Evolutionary conservation across 148 eudicot genomes (phyloP).

Genomic region (Rhododendron molle): DNA sequence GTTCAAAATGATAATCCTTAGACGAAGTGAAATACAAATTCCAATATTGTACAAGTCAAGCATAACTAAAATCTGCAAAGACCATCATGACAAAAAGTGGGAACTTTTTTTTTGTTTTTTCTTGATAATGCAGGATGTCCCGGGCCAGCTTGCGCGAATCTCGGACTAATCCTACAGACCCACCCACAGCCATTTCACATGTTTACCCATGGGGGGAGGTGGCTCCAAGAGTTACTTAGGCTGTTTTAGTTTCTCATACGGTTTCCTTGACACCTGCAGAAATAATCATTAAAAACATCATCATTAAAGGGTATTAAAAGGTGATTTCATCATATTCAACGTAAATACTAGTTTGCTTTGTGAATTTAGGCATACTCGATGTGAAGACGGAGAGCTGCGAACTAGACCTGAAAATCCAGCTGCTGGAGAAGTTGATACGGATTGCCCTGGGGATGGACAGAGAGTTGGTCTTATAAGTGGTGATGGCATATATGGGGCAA

Average conservation of each 20-base stretch:
- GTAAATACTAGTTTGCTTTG: neutral
- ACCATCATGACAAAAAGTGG: neutral
- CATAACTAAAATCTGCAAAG: neutral
- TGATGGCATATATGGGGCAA: slow-evolving; percentile 44
- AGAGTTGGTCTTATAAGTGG: slow-evolving; percentile 48
- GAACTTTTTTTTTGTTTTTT: neutral
- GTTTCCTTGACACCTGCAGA: slow-evolving; percentile 31
- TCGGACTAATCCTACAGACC: no score
- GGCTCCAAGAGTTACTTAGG: neutral
- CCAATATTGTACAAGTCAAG: neutral
- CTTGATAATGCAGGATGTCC: no score
- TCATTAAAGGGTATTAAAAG: neutral
- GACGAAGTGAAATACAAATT: neutral
- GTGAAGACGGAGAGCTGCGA: slow-evolving; percentile 34
- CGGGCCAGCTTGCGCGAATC: no score
- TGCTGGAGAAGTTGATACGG: slow-evolving; percentile 39
- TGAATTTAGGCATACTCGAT: slow-evolving; percentile 22
- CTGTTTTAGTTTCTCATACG: slow-evolving; percentile 33
- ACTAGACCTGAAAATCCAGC: slow-evolving; percentile 15
- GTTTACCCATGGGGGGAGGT: no score
- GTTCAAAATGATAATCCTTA: neutral
- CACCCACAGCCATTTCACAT: no score
- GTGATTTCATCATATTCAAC: neutral
- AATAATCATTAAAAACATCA: neutral
- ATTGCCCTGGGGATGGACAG: slow-evolving; percentile 45